phyloP scores from a whole-genome alignment of 306 rosid species.

The Prunus persica region DNA sequence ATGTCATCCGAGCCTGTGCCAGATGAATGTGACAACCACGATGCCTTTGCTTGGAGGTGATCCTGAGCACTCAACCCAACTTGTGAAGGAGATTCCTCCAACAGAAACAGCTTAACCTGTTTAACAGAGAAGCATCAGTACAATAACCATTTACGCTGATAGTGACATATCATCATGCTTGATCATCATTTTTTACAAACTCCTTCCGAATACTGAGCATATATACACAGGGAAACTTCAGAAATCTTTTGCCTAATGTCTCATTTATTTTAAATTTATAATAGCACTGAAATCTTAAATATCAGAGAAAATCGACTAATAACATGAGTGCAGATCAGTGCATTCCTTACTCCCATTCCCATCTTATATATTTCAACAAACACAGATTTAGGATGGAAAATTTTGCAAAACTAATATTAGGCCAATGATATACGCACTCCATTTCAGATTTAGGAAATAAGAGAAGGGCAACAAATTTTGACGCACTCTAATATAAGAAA shows the following conservation, averaged over 20 bases:
- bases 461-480: not conserved
- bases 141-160: conserved; percentile 3
- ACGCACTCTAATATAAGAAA: not conserved
- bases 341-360: not conserved
- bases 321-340: not conserved
- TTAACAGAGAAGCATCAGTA: conserved; percentile 21
- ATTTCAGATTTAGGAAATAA: not conserved
- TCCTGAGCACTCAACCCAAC: conserved; percentile 81
- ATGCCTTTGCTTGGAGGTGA: conserved; percentile 82
- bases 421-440: not conserved
- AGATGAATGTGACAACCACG: conserved; percentile 54
- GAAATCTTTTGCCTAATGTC: not conserved
- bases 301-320: not conserved
- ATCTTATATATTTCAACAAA: not conserved
- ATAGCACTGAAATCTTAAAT: not conserved
- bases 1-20: conserved; percentile 64
- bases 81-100: conserved; percentile 80
- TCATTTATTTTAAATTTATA: not conserved
- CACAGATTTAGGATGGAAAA: not conserved
- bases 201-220: not conserved
- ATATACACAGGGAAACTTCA: not conserved
- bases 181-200: not conserved
- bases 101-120: conserved; percentile 73
- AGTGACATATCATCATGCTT: not conserved
- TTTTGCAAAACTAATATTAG: not conserved